phyloP scores from a whole-genome alignment of 345 rosid species.

The Ailanthus altissimus region DNA sequence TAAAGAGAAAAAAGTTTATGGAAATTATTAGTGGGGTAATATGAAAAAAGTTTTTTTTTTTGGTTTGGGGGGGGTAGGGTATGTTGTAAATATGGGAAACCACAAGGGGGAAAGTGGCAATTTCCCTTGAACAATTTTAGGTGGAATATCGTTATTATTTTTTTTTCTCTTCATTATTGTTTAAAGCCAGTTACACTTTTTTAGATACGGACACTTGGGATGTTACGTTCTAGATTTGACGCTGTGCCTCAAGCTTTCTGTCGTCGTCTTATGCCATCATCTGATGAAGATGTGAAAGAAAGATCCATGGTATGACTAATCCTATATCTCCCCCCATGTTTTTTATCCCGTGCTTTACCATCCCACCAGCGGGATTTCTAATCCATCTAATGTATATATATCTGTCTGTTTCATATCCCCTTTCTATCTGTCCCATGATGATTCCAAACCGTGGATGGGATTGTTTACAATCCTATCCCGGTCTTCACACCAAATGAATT shows the following conservation, averaged over 20 bases:
- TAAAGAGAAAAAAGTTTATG: no score
- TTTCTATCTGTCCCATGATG: neutral
- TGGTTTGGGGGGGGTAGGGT: no score
- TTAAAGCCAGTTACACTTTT: conserved; percentile 25
- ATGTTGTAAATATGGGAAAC: no score
- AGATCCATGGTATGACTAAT: conserved; percentile 40
- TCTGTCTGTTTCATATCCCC: neutral
- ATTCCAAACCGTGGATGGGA: neutral
- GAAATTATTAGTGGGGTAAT: no score
- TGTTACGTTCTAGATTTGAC: conserved; percentile 90
- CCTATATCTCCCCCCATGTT: neutral
- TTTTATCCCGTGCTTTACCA: neutral
- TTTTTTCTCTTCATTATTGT: conserved; percentile 21
- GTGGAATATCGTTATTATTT: neutral
- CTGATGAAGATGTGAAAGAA: conserved; percentile 34
- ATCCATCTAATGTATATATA: neutral
- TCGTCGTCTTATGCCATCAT: conserved; percentile 59
- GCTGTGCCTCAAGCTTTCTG: conserved; percentile 70
- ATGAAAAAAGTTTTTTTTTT: no score
- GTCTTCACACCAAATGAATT: neutral
- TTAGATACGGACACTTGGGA: conserved; percentile 92
- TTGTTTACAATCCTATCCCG: neutral
- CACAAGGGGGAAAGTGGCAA: no score
- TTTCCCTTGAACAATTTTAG: neutral
- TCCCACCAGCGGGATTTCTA: no score